These are phyloP conservation scores for Phaeosphaeriaceae sp. DNA, from an alignment of 2,329 filamentous ascomycete genomes.

Conservation along the genomic window DNA sequence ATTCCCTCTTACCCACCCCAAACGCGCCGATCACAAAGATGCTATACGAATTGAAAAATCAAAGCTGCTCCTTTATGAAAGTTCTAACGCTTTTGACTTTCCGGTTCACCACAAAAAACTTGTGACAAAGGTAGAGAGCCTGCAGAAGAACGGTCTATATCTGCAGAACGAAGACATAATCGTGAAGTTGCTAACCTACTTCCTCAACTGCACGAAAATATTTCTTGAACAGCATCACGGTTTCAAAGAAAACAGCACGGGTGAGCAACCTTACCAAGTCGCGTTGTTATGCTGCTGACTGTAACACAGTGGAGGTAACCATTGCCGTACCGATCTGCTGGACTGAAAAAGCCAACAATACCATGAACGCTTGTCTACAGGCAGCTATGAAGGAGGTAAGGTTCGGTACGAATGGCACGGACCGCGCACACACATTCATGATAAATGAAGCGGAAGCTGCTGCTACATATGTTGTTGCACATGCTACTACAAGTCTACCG, in stretches of 20 bases:
- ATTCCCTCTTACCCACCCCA: no score
- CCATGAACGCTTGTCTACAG: constrained; percentile 8
- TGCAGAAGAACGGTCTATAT: no score
- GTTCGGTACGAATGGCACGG: constrained; percentile 6
- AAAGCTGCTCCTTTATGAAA: no score
- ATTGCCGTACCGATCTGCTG: constrained; percentile 22
- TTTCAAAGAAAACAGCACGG: constrained; percentile 1
- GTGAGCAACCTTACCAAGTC: neutral
- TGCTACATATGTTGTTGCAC: constrained; percentile 12
- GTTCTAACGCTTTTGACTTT: no score
- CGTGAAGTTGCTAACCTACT: no score
- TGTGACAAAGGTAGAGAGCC: no score
- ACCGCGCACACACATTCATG: constrained; percentile 16
- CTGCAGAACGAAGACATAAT: no score
- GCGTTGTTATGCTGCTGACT: neutral
- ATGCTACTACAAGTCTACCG: neutral
- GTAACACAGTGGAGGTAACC: constrained; percentile 11
- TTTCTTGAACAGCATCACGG: no score
- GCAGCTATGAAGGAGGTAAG: constrained; percentile 9
- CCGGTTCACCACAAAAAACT: no score
- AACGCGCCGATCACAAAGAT: no score
- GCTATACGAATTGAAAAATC: no score
- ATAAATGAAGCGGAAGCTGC: constrained; percentile 27
- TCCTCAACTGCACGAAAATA: no score
- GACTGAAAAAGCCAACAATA: constrained; percentile 6